phyloP scores from a whole-genome alignment of 306 rosid genomes.

The Urtica urens region DNA sequence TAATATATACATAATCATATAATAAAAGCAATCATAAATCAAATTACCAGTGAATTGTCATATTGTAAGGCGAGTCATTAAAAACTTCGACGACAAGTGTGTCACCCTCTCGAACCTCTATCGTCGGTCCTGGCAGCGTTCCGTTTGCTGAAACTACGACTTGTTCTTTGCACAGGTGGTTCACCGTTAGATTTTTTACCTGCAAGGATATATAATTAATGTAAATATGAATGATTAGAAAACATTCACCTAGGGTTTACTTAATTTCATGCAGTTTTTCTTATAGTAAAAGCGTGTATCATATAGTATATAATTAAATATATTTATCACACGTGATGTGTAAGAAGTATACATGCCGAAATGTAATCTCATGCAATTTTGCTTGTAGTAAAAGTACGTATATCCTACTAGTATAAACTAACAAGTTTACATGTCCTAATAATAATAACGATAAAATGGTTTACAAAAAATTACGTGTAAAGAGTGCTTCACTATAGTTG shows the following conservation, averaged over 20 bases:
- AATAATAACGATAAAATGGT: not conserved
- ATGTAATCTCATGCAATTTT: too few species aligned
- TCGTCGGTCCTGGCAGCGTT: constrained; percentile 34
- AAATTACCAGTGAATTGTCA: constrained; percentile 48
- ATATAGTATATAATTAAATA: too few species aligned
- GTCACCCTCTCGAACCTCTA: constrained; percentile 33
- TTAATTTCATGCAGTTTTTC: not conserved
- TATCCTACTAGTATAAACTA: too few species aligned
- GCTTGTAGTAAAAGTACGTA: too few species aligned
- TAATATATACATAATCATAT: too few species aligned
- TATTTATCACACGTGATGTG: not conserved
- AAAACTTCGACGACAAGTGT: constrained; percentile 28
- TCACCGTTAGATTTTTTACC: constrained; percentile 32
- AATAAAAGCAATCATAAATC: too few species aligned
- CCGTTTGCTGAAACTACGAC: constrained; percentile 39
- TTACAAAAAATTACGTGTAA: constrained; percentile 30
- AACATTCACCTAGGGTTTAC: not conserved
- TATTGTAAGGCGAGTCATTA: constrained; percentile 37
- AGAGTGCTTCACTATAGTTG: constrained; percentile 28
- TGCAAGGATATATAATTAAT: constrained; percentile 4
- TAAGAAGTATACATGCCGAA: too few species aligned
- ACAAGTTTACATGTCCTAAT: too few species aligned
- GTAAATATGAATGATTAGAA: not conserved
- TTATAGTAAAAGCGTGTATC: too few species aligned
- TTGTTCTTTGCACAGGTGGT: constrained; percentile 25